Evolutionary conservation across 495 filamentous ascomycete species (phyloP).

Genomic region (Xylaria telfairii): DNA sequence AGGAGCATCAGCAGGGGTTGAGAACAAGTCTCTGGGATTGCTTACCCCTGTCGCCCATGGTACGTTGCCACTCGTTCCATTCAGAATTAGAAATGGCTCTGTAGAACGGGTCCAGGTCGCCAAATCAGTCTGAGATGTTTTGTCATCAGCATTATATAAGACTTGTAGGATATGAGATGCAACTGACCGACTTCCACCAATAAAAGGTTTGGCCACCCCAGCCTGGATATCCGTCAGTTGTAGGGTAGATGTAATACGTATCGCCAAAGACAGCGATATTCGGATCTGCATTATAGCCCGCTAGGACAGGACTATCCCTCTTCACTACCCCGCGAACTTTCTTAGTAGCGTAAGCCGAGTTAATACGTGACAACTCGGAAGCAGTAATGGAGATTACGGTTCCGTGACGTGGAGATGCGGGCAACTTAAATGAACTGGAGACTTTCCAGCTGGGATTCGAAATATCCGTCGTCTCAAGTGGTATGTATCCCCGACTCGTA

Average conservation of each 20-base stretch:
- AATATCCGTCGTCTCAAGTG: slow-evolving; percentile 34
- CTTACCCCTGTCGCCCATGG: slow-evolving; percentile 30
- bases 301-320: slow-evolving; percentile 21
- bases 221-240: slow-evolving; percentile 24
- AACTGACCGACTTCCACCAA: slow-evolving; percentile 26
- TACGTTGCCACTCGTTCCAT: slow-evolving; percentile 26
- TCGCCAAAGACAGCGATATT: slow-evolving; percentile 27
- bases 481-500: slow-evolving; percentile 30
- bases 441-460: slow-evolving; percentile 28
- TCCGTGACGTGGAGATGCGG: slow-evolving; percentile 31
- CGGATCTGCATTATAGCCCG: slow-evolving; percentile 26
- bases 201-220: slow-evolving; percentile 31
- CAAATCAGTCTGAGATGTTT: slow-evolving; percentile 6
- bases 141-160: background rate
- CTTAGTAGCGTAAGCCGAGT: background rate
- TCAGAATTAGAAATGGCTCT: slow-evolving; percentile 25
- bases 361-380: slow-evolving; percentile 19
- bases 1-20: background rate
- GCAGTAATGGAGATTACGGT: slow-evolving; percentile 32
- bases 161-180: background rate
- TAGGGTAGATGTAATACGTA: slow-evolving; percentile 29
- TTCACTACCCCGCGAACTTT: slow-evolving; percentile 1
- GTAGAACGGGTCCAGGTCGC: slow-evolving; percentile 25
- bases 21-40: background rate
- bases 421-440: slow-evolving; percentile 24